Evolutionary conservation across 2,329 filamentous ascomycete species (phyloP).

Genomic region (Acrocalymma vagum): DNA sequence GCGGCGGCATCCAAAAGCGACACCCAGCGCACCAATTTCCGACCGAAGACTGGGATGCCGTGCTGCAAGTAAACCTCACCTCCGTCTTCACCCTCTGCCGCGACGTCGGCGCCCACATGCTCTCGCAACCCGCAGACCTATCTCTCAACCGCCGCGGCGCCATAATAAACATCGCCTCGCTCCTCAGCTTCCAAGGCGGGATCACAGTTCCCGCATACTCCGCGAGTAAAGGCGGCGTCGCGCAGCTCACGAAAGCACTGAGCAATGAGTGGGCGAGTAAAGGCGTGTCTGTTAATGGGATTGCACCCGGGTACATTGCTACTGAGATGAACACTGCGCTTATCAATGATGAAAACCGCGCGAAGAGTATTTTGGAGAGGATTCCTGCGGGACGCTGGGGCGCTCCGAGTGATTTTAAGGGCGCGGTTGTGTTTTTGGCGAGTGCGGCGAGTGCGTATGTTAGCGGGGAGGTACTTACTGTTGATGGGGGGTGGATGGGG

Average conservation of each 20-base stretch:
- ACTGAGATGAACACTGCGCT: constrained; percentile 95
- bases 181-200: constrained; percentile 86
- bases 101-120: constrained; percentile 82
- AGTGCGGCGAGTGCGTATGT: constrained; percentile 82
- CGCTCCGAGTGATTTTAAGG: constrained; percentile 86
- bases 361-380: constrained; percentile 76
- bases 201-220: constrained; percentile 90
- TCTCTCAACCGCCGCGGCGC: constrained; percentile 64
- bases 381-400: constrained; percentile 90
- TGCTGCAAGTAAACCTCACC: constrained; percentile 87
- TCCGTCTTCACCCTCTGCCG: constrained; percentile 81
- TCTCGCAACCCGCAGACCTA: constrained; percentile 63
- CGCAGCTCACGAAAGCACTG: constrained; percentile 84
- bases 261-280: constrained; percentile 86
- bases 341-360: constrained; percentile 73
- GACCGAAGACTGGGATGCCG: constrained; percentile 78
- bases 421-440: constrained; percentile 78
- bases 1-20: constrained; percentile 84
- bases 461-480: constrained; percentile 80
- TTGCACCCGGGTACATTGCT: constrained; percentile 88
- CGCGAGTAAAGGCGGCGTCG: constrained; percentile 84
- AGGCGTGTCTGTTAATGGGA: constrained; percentile 85
- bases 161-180: constrained; percentile 85
- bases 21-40: constrained; percentile 81
- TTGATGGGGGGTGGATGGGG: constrained; percentile 95